Evolutionary conservation across 768 basidiomycete species (phyloP), one percentile per base, ranked within the genome.

Genomic region (Cystofilobasidium bisporidii): DNA sequence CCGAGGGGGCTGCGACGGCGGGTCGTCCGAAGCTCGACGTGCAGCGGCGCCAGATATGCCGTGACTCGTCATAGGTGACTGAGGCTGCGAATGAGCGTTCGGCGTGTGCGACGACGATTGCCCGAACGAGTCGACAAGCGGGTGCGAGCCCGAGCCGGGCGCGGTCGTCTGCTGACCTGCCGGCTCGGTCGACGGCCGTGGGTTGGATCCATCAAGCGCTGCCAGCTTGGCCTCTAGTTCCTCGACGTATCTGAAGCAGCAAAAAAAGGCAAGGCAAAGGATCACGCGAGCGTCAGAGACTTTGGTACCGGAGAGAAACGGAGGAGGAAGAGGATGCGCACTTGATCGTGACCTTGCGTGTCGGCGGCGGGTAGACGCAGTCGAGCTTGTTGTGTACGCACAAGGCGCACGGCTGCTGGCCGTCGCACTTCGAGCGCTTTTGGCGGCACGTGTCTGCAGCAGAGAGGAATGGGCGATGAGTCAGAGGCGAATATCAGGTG

Each of bases 391-490:
- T 60, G 41, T 60, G 41, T 2, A 40, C n/a, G 26, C 59, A 60
- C 14, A 60, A 26, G 3, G 38, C 38, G 59, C 59, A 60, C n/a
- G 41, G 38, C 41, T 45, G 41, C 59, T 20, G 59, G 18, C 59
- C 59, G 26, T 60, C 59, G 41, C 59, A 60, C 36, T 60, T 60
- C 8, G 59, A 60, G 14, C 59, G 33, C 59, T 45, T 60, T 17
- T 60, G 59, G 12, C 59, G 59, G 24, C 59, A 60, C 36, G 26
- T 56, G 28, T 30, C 53, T 56, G 53, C n/a, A n/a, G 48, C 5
- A 50, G 48, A 12, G 48, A 17, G 45, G 6, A 24, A n/a, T n/a
- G n/a, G n/a, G n/a, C n/a, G 24, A 20, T 20, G 48, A 50, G 22
- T 12, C 48, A 50, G 48, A 9, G 10, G 24, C 10, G 24, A 47